These are phyloP conservation scores for Venturia asperata DNA, from an alignment of 2,329 filamentous ascomycete species.

Conservation along the genomic window DNA sequence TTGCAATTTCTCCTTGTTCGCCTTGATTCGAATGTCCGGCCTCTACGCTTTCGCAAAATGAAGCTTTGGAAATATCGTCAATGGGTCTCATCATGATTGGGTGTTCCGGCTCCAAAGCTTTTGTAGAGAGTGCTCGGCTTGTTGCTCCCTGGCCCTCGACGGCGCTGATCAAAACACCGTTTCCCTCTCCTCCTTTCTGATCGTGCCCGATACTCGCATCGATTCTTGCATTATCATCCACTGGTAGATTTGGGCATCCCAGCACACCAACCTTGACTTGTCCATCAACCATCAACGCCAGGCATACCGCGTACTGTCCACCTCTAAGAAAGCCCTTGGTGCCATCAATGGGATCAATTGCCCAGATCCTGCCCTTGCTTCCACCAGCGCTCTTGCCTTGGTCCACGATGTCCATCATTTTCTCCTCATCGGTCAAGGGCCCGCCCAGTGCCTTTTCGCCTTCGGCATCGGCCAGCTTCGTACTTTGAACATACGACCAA, in stretches of 20 bases:
- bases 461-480: constrained; percentile 53
- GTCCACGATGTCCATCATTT: constrained; percentile 54
- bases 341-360: constrained; percentile 93
- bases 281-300: constrained; percentile 86
- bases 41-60: constrained; percentile 96
- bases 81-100: constrained; percentile 74
- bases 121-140: constrained; percentile 61
- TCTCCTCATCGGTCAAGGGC: constrained; percentile 56
- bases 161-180: constrained; percentile 83
- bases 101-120: constrained; percentile 49
- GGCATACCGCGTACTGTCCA: constrained; percentile 93
- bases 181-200: constrained; percentile 59
- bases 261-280: constrained; percentile 91
- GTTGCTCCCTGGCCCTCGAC: constrained; percentile 71
- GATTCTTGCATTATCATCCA: constrained; percentile 69
- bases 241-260: constrained; percentile 88
- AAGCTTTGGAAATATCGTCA: constrained; percentile 66
- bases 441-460: constrained; percentile 65
- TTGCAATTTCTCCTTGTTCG: constrained; percentile 78
- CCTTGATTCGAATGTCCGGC: constrained; percentile 83
- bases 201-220: constrained; percentile 66
- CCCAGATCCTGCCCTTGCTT: constrained; percentile 74
- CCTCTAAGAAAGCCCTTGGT: constrained; percentile 96
- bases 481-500: constrained; percentile 73
- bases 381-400: constrained; percentile 63